These are phyloP conservation scores for Orobanche coerulescens DNA, from an alignment of 257 asterid genomes.

Conservation along the genomic window DNA sequence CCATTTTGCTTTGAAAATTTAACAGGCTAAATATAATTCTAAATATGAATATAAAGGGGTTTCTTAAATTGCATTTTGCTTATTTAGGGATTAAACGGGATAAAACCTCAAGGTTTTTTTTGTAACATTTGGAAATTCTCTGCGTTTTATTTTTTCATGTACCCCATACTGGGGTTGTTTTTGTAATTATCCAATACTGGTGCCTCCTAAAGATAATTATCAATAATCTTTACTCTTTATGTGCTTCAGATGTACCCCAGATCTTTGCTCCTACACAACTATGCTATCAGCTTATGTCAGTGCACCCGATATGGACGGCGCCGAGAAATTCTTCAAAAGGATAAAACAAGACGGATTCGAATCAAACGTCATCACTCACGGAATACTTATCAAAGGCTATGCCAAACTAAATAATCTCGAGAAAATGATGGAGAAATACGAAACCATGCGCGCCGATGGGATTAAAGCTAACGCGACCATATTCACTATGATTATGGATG, in stretches of 20 bases:
- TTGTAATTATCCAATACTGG: no score
- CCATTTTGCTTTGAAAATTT: no score
- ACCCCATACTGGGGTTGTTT: no score
- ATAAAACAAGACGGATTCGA: constrained; percentile 68
- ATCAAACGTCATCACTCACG: constrained; percentile 68
- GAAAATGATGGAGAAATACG: constrained; percentile 82
- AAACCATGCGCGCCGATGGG: constrained; percentile 55
- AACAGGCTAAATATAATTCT: no score
- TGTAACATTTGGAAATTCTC: no score
- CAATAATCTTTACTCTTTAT: no score
- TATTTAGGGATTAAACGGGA: no score
- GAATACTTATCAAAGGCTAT: constrained; percentile 78
- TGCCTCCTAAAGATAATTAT: no score
- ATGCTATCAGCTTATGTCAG: constrained; percentile 83
- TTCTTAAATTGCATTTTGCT: no score
- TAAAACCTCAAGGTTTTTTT: no score
- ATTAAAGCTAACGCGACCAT: constrained; percentile 57
- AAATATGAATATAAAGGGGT: no score
- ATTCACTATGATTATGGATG: constrained; percentile 89
- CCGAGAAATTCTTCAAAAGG: constrained; percentile 76
- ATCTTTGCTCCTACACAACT: constrained; percentile 84
- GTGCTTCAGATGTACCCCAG: constrained; percentile 59
- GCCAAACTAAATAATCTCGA: constrained; percentile 61
- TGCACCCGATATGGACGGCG: constrained; percentile 90
- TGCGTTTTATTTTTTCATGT: no score